Evolutionary conservation across 2,329 filamentous ascomycete species (phyloP), one percentile per base, ranked within the genome.

Genomic region (Pseudocercospora fuligena): DNA sequence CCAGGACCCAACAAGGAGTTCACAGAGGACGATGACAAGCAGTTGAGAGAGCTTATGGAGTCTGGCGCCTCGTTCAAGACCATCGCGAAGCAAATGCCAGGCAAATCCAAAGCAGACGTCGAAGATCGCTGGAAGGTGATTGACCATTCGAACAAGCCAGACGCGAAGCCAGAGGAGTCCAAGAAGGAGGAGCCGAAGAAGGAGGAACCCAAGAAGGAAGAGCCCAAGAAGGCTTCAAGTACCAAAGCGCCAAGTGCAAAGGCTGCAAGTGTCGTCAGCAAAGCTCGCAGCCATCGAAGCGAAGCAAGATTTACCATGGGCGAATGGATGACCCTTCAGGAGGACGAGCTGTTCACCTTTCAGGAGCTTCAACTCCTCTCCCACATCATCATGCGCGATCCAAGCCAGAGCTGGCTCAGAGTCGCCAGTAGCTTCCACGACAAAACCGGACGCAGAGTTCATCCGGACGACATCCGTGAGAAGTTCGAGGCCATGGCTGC

Each of bases 341-440:
- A 78, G 59, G 78, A 80, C 58, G 72, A 76, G 9, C 57, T 75
- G n/a, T 80, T 80, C 74, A 71, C 61, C 40, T 73, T 77, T 61
- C 71, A 73, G n/a, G 79, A 83, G 54, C 67, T 84, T 21, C 74
- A 78, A 19, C 73, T 81, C 8, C 75, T 87, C 19, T 80, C 80
- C 40, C 74, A 78, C 25, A 77, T 86, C 25, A 74, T 84, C 46
- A 75, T 78, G 61, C 80, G 61, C 73, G 76, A 36, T 73, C 40
- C 40, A 1, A 59, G 60, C 12, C 46, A 79, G 69, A 79, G 80
- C 49, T 87, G 84, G 84, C 67, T 81, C 14, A 74, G 81, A 5
- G 76, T 87, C 1, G 81, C 82, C 56, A 81, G 79, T 60, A 75
- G 77, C 25, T 86, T 86, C 76, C 81, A 77, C 62, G 82, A 85